A percentile compares a stretch with the other conserved stretches of the same genome.
Evolutionary conservation across 2,329 filamentous ascomycete species (phyloP).

Genomic region (Trichoderma endophyticum): DNA sequence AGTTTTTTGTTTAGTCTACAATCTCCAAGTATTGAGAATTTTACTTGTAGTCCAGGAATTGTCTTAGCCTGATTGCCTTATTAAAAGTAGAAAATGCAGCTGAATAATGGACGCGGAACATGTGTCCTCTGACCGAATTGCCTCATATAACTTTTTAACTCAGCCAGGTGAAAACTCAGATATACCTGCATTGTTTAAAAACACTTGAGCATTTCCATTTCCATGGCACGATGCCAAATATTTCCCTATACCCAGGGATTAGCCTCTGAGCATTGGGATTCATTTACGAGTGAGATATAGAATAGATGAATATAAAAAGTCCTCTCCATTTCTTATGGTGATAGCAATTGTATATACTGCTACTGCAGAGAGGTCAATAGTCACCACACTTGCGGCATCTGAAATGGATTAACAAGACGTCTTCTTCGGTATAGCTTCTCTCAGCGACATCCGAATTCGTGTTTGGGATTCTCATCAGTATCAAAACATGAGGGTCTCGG

Average conservation of each 20-base stretch:
- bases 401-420: not conserved
- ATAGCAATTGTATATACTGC: not conserved
- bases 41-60: not conserved
- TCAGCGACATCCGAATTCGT: not conserved
- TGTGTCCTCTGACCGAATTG: too few relatives aligned
- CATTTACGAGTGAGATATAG: not conserved
- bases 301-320: not conserved
- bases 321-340: not conserved
- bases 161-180: too few relatives aligned
- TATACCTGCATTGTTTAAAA: too few relatives aligned
- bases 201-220: not conserved
- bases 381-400: not conserved
- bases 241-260: not conserved
- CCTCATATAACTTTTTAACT: not conserved
- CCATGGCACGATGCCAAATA: not conserved
- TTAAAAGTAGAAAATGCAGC: not conserved
- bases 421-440: not conserved
- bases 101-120: not conserved
- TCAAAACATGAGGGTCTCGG: too few relatives aligned
- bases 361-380: too few relatives aligned
- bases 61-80: not conserved
- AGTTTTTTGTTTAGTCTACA: not conserved
- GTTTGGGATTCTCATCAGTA: not conserved
- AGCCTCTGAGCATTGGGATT: not conserved
- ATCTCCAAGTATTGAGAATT: not conserved